Conservation (phyloP, 139 green algal species). For the Tetraselmis chui region DNA sequence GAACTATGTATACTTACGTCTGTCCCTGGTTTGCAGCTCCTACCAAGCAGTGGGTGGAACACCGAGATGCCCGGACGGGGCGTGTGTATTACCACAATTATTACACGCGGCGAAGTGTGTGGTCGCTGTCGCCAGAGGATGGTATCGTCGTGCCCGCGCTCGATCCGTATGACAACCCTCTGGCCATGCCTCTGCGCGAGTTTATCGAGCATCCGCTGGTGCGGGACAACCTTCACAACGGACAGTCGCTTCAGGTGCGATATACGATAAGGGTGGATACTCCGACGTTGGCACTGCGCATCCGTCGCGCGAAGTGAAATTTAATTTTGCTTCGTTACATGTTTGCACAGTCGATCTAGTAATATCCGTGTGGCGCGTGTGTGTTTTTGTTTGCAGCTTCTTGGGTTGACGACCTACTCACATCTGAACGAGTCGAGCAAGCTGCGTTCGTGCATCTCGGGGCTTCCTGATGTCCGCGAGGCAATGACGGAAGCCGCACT, state of each 20-base stretch:
- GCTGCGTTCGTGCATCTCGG: slow-evolving; percentile 60
- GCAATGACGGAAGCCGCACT: too few relatives aligned
- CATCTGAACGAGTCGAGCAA: slow-evolving; percentile 48
- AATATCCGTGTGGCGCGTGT: background rate
- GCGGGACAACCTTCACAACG: slow-evolving; percentile 72
- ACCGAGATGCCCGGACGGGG: too few relatives aligned
- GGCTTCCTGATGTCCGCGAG: too few relatives aligned
- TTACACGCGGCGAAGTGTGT: too few relatives aligned
- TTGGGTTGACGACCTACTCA: slow-evolving; percentile 78
- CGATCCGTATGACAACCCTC: slow-evolving; percentile 72
- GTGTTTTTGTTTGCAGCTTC: slow-evolving; percentile 64
- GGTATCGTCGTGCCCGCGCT: too few relatives aligned
- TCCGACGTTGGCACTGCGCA: too few relatives aligned
- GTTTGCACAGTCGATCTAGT: background rate
- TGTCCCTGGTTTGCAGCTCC: too few relatives aligned
- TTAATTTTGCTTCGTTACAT: background rate
- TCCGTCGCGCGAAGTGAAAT: too few relatives aligned
- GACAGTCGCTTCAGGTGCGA: slow-evolving; percentile 53
- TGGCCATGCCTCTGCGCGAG: slow-evolving; percentile 67
- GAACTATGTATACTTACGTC: too few relatives aligned
- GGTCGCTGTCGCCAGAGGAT: too few relatives aligned
- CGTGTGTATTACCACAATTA: too few relatives aligned
- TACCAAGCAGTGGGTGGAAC: too few relatives aligned
- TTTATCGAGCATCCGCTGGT: slow-evolving; percentile 66
- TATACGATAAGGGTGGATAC: background rate